Evolutionary conservation across 805 yeast genomes (phyloP), one percentile per base, ranked within the genome.

Genomic region (Cephaloascus albidus): DNA sequence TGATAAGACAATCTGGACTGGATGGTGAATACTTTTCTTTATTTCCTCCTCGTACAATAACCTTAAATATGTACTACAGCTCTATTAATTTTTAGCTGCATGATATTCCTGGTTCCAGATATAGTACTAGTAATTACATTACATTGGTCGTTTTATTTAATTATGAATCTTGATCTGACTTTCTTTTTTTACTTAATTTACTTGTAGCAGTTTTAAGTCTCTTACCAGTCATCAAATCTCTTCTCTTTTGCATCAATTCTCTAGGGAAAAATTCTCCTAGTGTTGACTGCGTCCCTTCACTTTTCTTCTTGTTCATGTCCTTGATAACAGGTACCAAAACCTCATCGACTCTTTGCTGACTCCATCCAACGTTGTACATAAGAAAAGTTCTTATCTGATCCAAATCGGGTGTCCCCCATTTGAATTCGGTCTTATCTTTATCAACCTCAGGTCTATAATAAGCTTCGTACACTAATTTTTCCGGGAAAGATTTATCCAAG

Each of bases 351-450:
- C 76, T 71, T 6, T 71, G 78, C 49, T 77, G 78, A 2, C 72
- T 62, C 97, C 99, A 94, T 2, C 89, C 88, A 6, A 88, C 78
- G 35, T 76, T 76, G 36, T 61, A 65, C 72, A 73, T 74, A 56
- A 93, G 63, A 48, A 74, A 89, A 1, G 75, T 66, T 23, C 97
- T 62, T 38, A 93, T 63, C 46, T 76, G 78, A 49, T 88, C 97
- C 42, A 89, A 59, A 54, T 85, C 87, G 0, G 97, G 96, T 2
- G 67, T 61, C 0, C 97, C 97, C 98, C 98, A 93, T 36, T 73
- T 73, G 59, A 93, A 89, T 40, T 72, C 70, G 0, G 89, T 83
- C 36, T 64, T 63, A 54, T 89, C 96, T 32, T 69, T 69, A 54
- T 93, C 97, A 3, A 93, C 96, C 27, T 81, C 86, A 0, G 99